These are phyloP conservation scores for Carex littledalei DNA, from an alignment of 176 grass and related monocot genomes.

Conservation along the genomic window DNA sequence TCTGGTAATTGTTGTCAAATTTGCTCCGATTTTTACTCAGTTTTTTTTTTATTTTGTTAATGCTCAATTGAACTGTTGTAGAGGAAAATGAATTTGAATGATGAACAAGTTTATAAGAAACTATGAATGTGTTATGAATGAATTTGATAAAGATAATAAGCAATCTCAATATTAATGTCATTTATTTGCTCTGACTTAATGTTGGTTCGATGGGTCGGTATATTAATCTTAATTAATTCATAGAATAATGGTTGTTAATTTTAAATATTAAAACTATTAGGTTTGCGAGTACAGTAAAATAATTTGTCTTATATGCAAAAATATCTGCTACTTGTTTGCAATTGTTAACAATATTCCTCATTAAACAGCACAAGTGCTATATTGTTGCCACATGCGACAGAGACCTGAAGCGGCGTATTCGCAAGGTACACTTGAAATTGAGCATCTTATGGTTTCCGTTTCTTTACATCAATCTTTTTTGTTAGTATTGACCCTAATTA, in stretches of 20 bases:
- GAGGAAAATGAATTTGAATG: not conserved
- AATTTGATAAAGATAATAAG: not conserved
- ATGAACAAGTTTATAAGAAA: not conserved
- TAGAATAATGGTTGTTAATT: not conserved
- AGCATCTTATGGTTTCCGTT: not conserved
- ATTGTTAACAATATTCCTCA: not conserved
- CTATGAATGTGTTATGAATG: not conserved
- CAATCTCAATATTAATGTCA: not conserved
- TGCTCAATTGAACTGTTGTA: not conserved
- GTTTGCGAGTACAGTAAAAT: not conserved
- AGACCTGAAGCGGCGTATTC: slow-evolving; percentile 86
- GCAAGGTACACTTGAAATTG: slow-evolving; percentile 48
- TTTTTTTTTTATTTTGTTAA: not conserved
- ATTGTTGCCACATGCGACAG: slow-evolving; percentile 87
- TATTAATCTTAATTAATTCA: not conserved
- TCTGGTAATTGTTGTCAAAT: not conserved
- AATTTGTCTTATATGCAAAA: not conserved
- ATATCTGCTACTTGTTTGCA: not conserved
- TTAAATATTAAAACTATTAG: not conserved
- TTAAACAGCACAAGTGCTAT: slow-evolving; percentile 78
- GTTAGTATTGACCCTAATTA: not conserved
- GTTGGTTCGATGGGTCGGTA: not conserved
- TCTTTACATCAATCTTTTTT: not conserved
- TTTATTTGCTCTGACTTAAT: not conserved
- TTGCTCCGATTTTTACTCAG: not conserved